Evolutionary conservation across 768 basidiomycete genomes (phyloP), one percentile per base, ranked within the genome.

Genomic region (Tylopilus subfusipes): DNA sequence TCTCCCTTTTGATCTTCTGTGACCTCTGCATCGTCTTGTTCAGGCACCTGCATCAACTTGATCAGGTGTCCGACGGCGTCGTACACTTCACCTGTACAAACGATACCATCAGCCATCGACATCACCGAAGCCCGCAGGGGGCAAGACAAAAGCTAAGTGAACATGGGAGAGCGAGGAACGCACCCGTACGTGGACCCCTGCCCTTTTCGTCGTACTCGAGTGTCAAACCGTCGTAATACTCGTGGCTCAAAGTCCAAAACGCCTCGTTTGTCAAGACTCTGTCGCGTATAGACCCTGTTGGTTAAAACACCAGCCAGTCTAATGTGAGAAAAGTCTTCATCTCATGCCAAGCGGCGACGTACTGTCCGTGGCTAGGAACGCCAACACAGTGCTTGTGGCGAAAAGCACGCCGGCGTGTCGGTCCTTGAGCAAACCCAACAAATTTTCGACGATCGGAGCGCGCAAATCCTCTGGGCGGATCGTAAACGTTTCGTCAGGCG

Each of bases 1-100:
- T 4, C n/a, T 21, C 10, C 6, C n/a, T 40, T 40, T 34, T 21
- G 38, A 19, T 44, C 43, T 42, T 51, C 7, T 5, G 27, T 18
- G 19, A n/a, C 3, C n/a, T 2, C 38, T 8, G 2, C 18, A 11
- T 47, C 49, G 24, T 48, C 53, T 10, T 16, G 24, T 5, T 61
- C 57, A 0, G 36, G 39, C 25, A 42, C 53, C 30, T 68, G 62
- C 56, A 64, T 58, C 16, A 46, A 10, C 47, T 50, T 58, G 42
- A 68, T 64, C 67, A 68, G 53, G 18, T 30, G 45, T 12, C 64
- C 55, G 16, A 68, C 55, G 1, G 60, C 56, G 24, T 58, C 52
- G 36, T 62, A 66, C 13, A 68, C 66, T 46, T 67, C 66, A 1
- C 43, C 66, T 67, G 52, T n/a, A 19, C 18, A 22, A 53, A 7